Evolutionary conservation across 2,329 filamentous ascomycete species (phyloP), one percentile per base, ranked within the genome.

Genomic region (Colletotrichum gloeosporioides): DNA sequence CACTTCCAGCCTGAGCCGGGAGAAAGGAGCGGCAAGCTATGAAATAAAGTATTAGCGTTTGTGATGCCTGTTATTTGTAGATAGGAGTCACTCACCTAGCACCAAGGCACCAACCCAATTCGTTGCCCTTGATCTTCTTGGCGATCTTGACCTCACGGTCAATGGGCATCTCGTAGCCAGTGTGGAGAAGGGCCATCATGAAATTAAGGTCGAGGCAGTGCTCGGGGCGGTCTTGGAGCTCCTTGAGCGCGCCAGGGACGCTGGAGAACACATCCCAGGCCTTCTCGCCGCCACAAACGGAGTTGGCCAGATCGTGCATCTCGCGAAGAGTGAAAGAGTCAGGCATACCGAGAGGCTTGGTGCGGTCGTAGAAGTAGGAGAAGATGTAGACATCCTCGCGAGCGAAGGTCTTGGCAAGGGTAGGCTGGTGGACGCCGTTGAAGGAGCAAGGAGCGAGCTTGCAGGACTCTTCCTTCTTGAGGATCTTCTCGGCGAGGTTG

Each of bases 91-190:
- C 93, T 88, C 89, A 97, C 95, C 95, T 98, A 79, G 97, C 97
- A 85, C 97, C 97, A 82, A 99, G 89, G 87, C 96, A 99, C 97
- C 97, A 99, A 53, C 97, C 97, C 81, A 99, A 87, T 88, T 99
- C 98, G 85, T 98, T 98, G 73, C 93, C 93, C 88, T 98, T 96
- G 83, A 99, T 98, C 90, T 98, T 98, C 94, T 99, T 99, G 76
- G 96, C 97, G 83, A 98, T 98, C 90, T 95, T 96, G 79, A 99
- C 96, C 86, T 99, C 97, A 53, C 98, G 92, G 80, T 98, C 95
- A 81, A 99, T 93, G 6, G 96, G 96, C 95, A 99, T 98, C 80
- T 99, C 97, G 82, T 99, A 99, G 4, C 97, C 97, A 8, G 95
- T 98, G 86, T 99, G 96, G 71, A 99, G 88, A 73, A 99, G 89